Base-by-base conservation (phyloP, 129 eudicot genomes). In the Smallanthus sonchifolius region DNA sequence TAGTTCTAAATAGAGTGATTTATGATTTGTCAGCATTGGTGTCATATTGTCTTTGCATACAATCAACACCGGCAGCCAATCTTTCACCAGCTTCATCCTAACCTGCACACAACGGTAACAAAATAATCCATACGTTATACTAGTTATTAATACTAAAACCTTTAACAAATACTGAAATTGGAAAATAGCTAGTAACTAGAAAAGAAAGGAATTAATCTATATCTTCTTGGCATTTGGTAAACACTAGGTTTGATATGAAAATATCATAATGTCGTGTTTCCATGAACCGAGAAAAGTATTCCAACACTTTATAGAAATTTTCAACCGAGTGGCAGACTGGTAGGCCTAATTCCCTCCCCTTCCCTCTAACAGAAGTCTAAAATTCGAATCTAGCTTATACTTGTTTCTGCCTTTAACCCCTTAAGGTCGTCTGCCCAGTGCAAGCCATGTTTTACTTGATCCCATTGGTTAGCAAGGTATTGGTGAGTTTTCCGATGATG, bases 61-160 rank as follows among this genome's bases (percentile, higher is more conserved):
- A 40, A 85, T 87, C 77, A 92, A 74, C 85, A 92, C 96, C 0
- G 98, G 96, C 19, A 92, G 89, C 98, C 98, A 92, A 77, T 87
- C 87, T 43, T 81, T 82, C 63, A 92, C 98, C 48, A 92, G 83
- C 74, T 87, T 87, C 95, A 83, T 84, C 75, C 98, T 83, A 44
- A 92, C 96, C 98, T 92, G 89, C 40, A 72, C 37, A 24, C 49
- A 55, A 47, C 11, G 45, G 7, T 69, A 19, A 4, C 8, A 6
- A 47, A 15, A 44, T 4, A 66, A 8, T 49, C 55, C 55, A n/a
- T 49, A 49, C 20, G n/a, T 4, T 6, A n/a, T 49, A 49, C 56
- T 8, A 16, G 2, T 20, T 45, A 19, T 32, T n/a, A n/a, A n/a
- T n/a, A n/a, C n/a, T n/a, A n/a, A n/a, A n/a, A n/a, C n/a, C n/a